phyloP scores from a whole-genome alignment of 1,284 basidiomycete genomes.

The Sanghuangporus baumii region DNA sequence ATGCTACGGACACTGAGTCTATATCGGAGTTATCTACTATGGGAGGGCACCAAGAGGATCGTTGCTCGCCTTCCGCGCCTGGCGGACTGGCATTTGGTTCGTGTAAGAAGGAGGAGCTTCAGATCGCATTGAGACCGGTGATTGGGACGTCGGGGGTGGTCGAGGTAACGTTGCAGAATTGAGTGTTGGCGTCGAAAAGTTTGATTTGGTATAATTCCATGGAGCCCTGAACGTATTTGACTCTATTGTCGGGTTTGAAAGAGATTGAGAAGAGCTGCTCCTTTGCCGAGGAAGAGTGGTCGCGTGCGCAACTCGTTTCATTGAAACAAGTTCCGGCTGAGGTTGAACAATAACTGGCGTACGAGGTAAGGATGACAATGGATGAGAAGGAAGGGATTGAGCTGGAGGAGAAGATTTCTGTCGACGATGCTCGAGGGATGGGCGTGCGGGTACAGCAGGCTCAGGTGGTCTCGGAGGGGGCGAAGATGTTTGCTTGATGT shows the following conservation, averaged over 20 bases:
- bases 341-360: conserved; percentile 6
- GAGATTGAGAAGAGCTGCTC: neutral
- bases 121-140: neutral
- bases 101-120: conserved; percentile 1
- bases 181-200: conserved; percentile 15
- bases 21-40: neutral
- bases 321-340: conserved; percentile 1
- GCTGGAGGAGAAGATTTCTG: conserved; percentile 19
- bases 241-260: conserved; percentile 18
- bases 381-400: conserved; percentile 16
- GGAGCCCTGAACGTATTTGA: conserved; percentile 13
- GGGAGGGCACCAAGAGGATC: conserved; percentile 19
- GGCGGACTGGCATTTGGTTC: conserved; percentile 3
- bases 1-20: neutral
- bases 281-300: conserved; percentile 5
- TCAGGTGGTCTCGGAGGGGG: conserved; percentile 23
- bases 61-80: conserved; percentile 13
- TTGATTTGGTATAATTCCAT: conserved; percentile 21
- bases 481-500: conserved; percentile 10
- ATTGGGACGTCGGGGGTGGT: conserved; percentile 12
- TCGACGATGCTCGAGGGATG: conserved; percentile 21
- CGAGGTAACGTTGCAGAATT: conserved; percentile 15
- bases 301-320: neutral
- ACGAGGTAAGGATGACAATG: conserved; percentile 15
- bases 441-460: conserved; percentile 25